phyloP scores from a whole-genome alignment of 208 protist genomes.

The Wallacemonas sp. region DNA sequence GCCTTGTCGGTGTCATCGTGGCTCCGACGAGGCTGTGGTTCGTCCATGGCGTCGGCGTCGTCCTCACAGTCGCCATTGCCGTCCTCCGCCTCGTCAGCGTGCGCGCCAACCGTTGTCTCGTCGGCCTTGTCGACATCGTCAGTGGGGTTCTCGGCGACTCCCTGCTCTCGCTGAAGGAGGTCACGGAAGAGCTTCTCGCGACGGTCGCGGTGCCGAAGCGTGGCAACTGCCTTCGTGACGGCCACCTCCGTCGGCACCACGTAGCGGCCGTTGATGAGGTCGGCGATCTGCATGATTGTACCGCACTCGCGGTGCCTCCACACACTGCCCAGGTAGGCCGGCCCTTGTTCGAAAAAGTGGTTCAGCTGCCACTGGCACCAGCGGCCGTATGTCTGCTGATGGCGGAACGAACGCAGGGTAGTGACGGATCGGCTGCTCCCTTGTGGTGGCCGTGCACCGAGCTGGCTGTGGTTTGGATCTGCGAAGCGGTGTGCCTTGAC shows the following conservation, averaged over 20 bases:
- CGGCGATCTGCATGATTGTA: neutral
- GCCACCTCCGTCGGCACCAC: conserved; percentile 18
- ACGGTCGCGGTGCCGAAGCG: neutral
- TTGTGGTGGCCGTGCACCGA: too few relatives aligned
- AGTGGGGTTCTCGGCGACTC: too few relatives aligned
- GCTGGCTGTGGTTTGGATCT: conserved; percentile 8
- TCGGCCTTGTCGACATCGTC: too few relatives aligned
- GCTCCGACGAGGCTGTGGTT: too few relatives aligned
- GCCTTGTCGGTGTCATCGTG: conserved; percentile 10
- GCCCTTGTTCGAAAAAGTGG: conserved; percentile 40
- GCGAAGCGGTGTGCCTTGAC: neutral
- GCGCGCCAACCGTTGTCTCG: too few relatives aligned
- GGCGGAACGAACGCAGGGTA: conserved; percentile 25
- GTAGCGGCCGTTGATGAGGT: conserved; percentile 29
- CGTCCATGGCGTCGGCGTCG: conserved; percentile 1
- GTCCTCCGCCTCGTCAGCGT: neutral
- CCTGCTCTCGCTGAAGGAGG: conserved; percentile 22
- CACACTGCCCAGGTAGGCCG: conserved; percentile 33
- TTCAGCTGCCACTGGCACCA: conserved; percentile 46
- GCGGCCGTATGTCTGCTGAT: conserved; percentile 24
- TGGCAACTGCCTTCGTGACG: conserved; percentile 15
- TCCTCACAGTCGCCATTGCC: conserved; percentile 1
- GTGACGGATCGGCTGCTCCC: too few relatives aligned
- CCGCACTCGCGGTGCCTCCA: conserved; percentile 27
- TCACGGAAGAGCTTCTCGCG: conserved; percentile 12